These are phyloP conservation scores for Ascochyta pisi DNA, from an alignment of 2,329 filamentous ascomycete genomes.

Conservation along the genomic window DNA sequence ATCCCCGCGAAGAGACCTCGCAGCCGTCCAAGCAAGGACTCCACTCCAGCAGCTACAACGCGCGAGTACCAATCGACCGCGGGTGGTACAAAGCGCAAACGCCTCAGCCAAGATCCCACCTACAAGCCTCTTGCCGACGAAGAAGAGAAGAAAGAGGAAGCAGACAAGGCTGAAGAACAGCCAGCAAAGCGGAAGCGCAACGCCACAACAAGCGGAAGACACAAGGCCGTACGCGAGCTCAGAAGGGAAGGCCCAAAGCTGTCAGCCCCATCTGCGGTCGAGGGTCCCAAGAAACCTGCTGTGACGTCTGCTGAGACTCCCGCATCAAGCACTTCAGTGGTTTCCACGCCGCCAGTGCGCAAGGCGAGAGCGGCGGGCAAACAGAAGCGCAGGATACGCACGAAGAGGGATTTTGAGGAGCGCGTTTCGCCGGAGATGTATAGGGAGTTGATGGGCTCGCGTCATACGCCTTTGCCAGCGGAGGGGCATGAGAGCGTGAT, in stretches of 20 bases:
- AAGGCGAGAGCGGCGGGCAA: slow-evolving; percentile 5
- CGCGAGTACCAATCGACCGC: not conserved
- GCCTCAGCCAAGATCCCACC: not conserved
- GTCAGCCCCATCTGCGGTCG: not conserved
- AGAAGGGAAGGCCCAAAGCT: not conserved
- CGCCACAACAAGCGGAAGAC: not conserved
- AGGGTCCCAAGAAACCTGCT: not conserved
- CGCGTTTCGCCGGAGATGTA: slow-evolving; percentile 1
- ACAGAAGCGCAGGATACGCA: not conserved
- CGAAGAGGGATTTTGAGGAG: slow-evolving; percentile 7
- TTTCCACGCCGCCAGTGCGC: not conserved
- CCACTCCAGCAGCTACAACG: not conserved
- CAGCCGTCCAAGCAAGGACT: not conserved
- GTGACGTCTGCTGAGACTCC: not conserved
- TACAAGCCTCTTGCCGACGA: not conserved
- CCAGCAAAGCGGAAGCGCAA: not conserved
- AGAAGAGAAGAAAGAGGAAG: not conserved
- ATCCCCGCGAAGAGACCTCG: not conserved
- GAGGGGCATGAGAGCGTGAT: not conserved
- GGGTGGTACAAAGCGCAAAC: slow-evolving; percentile 5
- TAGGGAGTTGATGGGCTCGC: not conserved
- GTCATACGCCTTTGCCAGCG: not conserved
- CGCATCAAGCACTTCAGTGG: not conserved
- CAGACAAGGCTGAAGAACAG: not conserved
- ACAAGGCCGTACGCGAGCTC: not conserved